Percentiles rank a stretch among this genome's conserved stretches.
These are phyloP conservation scores for Loxodes magnus DNA, from an alignment of 73 alveolate genomes.

Conservation along the genomic window DNA sequence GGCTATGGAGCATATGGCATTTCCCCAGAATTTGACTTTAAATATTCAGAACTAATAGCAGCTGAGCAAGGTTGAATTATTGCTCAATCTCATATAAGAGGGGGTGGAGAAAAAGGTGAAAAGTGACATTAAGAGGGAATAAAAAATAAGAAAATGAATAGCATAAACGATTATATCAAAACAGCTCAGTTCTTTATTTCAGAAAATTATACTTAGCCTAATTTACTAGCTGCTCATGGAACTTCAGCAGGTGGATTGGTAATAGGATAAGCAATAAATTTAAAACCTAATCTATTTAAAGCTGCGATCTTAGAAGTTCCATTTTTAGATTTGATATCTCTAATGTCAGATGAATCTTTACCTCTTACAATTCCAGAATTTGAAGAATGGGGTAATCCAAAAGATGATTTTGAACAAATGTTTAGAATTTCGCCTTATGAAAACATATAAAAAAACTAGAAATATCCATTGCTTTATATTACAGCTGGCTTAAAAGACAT, in stretches of 20 bases:
- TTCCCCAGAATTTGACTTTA: slow-evolving; percentile 34
- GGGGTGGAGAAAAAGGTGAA: slow-evolving; percentile 81
- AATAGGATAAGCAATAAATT: slow-evolving; percentile 60
- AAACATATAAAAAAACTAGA: slow-evolving; percentile 27
- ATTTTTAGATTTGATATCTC: slow-evolving; percentile 59
- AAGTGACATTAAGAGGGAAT: slow-evolving; percentile 75
- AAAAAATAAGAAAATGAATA: slow-evolving; percentile 35
- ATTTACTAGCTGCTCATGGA: slow-evolving; percentile 71
- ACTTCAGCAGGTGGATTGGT: slow-evolving; percentile 78
- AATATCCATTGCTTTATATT: slow-evolving; percentile 59
- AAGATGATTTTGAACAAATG: slow-evolving; percentile 26
- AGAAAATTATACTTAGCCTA: slow-evolving; percentile 58
- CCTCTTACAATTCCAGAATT: slow-evolving; percentile 64
- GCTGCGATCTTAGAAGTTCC: slow-evolving; percentile 66
- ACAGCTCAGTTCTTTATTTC: slow-evolving; percentile 56
- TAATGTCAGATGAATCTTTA: slow-evolving; percentile 41
- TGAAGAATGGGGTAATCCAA: slow-evolving; percentile 78
- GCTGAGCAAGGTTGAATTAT: slow-evolving; percentile 71
- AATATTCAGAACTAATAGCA: slow-evolving; percentile 49
- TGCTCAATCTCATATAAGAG: slow-evolving; percentile 79
- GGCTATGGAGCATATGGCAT: slow-evolving; percentile 87
- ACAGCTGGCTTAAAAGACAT: slow-evolving; percentile 50
- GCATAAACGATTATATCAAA: slow-evolving; percentile 49
- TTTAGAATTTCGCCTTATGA: slow-evolving; percentile 73
- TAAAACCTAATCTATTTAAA: slow-evolving; percentile 66